Evolutionary conservation across 805 yeast species (phyloP).

Genomic region (Kurtzmaniella cleridarum): DNA sequence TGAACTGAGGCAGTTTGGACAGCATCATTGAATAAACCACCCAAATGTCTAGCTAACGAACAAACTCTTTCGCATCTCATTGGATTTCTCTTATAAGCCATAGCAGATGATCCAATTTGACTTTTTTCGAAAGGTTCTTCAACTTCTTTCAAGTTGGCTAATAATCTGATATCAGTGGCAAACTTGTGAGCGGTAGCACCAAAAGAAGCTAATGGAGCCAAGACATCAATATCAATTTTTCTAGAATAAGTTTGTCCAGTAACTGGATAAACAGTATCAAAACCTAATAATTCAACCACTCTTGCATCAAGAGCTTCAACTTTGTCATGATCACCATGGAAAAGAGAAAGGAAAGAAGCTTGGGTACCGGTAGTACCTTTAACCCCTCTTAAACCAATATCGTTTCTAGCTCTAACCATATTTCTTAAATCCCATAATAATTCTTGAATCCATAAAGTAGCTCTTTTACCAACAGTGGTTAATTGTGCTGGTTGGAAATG

Average conservation of each 20-base stretch:
- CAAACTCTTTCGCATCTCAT: constrained; percentile 99
- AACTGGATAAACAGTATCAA: constrained; percentile 92
- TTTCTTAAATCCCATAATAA: constrained; percentile 96
- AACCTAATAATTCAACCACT: constrained; percentile 89
- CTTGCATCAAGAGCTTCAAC: constrained; percentile 89
- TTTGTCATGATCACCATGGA: constrained; percentile 95
- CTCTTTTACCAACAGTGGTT: constrained; percentile 97
- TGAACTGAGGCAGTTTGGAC: constrained; percentile 96
- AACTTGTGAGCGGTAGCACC: constrained; percentile 97
- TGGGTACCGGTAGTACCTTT: constrained; percentile 99
- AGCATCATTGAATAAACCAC: constrained; percentile 86
- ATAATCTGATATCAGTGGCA: constrained; percentile 93
- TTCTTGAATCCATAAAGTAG: constrained; percentile 97
- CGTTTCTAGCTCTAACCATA: constrained; percentile 92
- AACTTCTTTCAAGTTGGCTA: constrained; percentile 94
- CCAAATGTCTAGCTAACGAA: constrained; percentile 94
- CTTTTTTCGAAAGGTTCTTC: constrained; percentile 98
- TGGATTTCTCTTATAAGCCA: constrained; percentile 99
- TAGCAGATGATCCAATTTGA: constrained; percentile 97
- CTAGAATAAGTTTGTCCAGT: constrained; percentile 99
- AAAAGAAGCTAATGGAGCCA: constrained; percentile 87
- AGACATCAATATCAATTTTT: constrained; percentile 92
- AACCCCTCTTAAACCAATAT: constrained; percentile 93
- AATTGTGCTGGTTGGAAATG: constrained; percentile 99
- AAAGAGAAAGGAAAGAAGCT: constrained; percentile 89